These are phyloP conservation scores for Psilocybe azurescens DNA, from an alignment of 768 basidiomycete species.

Conservation along the genomic window DNA sequence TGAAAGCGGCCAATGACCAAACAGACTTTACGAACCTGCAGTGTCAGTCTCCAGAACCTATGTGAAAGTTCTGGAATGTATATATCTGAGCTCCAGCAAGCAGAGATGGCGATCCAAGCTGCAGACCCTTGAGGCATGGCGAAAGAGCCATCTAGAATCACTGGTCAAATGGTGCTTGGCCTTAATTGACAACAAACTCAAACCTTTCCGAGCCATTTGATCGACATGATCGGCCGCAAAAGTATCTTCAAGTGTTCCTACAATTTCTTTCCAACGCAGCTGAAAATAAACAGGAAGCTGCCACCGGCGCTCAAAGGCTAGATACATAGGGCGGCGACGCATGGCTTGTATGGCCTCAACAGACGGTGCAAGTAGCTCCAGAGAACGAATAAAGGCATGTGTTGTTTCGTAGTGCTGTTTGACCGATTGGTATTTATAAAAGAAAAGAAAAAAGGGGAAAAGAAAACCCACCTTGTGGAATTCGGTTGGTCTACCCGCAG, in stretches of 20 bases:
- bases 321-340: slow-evolving; percentile 73
- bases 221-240: slow-evolving; percentile 52
- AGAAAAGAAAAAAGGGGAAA: background rate
- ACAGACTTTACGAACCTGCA: slow-evolving; percentile 65
- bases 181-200: background rate
- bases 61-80: slow-evolving; percentile 82
- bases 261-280: slow-evolving; percentile 94
- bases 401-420: slow-evolving; percentile 84
- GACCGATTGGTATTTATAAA: background rate
- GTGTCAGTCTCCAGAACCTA: slow-evolving; percentile 89
- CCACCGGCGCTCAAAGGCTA: slow-evolving; percentile 85
- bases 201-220: slow-evolving; percentile 47
- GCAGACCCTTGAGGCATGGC: slow-evolving; percentile 60
- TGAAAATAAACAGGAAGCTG: slow-evolving; percentile 98
- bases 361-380: slow-evolving; percentile 87
- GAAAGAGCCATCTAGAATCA: slow-evolving; percentile 27
- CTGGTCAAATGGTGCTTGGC: background rate
- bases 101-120: slow-evolving; percentile 72
- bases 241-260: slow-evolving; percentile 73
- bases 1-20: background rate
- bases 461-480: slow-evolving; percentile 71
- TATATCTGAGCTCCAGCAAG: slow-evolving; percentile 88
- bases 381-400: slow-evolving; percentile 77
- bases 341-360: slow-evolving; percentile 69
- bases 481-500: slow-evolving; percentile 90